Conservation (phyloP, 352 stramenopile species). For the Phytopythium aichiense region DNA sequence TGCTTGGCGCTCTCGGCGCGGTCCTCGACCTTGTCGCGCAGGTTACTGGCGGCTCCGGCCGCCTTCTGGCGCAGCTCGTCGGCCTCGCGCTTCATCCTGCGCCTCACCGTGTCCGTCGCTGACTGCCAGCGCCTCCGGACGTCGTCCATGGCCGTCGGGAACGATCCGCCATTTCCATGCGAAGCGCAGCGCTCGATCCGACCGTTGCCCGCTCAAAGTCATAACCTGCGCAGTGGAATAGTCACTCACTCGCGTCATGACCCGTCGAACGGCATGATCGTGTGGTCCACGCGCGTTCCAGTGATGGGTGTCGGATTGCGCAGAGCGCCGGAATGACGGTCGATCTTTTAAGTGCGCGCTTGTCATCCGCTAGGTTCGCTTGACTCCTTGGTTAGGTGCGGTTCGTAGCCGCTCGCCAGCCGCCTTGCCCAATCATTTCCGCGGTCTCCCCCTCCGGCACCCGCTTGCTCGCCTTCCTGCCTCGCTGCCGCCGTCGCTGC, state of each 20-base stretch:
- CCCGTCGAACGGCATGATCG: neutral
- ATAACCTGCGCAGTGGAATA: too few species aligned
- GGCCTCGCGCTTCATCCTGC: slow-evolving; percentile 15
- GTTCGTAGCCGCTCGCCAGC: neutral
- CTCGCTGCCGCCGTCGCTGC: slow-evolving; percentile 1
- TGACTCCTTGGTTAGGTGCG: neutral
- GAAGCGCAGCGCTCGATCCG: neutral
- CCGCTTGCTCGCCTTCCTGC: neutral
- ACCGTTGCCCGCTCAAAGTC: neutral
- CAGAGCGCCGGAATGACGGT: neutral
- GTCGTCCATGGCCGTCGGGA: neutral
- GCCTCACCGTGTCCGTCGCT: neutral
- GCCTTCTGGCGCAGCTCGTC: slow-evolving; percentile 21
- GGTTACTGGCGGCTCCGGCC: slow-evolving; percentile 11
- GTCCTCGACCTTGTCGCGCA: slow-evolving; percentile 16
- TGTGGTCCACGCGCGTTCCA: slow-evolving; percentile 2
- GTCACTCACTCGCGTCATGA: neutral
- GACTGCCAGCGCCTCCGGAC: neutral
- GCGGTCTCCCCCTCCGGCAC: neutral
- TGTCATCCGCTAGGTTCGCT: neutral
- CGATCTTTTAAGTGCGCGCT: neutral
- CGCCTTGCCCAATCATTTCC: slow-evolving; percentile 4
- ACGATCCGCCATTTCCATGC: neutral
- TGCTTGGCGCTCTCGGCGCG: slow-evolving; percentile 14
- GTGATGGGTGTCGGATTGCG: slow-evolving; percentile 6